phyloP scores from a whole-genome alignment of 2,329 filamentous ascomycete genomes.

The Ceratocystis cubensis region DNA sequence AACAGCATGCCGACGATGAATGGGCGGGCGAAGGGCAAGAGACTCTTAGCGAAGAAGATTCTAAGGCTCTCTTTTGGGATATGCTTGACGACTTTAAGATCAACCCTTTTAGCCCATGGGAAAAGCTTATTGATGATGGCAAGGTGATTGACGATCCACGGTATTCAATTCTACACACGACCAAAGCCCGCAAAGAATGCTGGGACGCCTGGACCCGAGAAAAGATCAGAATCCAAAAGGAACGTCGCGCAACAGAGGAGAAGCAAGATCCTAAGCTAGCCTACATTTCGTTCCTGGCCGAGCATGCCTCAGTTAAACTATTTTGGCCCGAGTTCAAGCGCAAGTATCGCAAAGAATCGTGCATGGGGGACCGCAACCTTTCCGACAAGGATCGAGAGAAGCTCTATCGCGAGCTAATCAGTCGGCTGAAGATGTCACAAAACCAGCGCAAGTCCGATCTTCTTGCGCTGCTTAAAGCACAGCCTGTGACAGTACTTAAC shows the following conservation, averaged over 20 bases:
- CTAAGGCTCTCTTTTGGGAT: conserved; percentile 67
- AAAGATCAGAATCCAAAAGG: conserved; percentile 59
- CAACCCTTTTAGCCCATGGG: conserved; percentile 84
- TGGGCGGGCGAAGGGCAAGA: conserved; percentile 40
- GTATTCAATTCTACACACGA: conserved; percentile 73
- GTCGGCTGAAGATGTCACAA: conserved; percentile 51
- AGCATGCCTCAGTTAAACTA: conserved; percentile 74
- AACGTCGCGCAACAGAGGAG: conserved; percentile 59
- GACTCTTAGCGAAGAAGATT: conserved; percentile 61
- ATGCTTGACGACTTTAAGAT: conserved; percentile 70
- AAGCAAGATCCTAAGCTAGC: conserved; percentile 73
- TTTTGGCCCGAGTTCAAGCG: conserved; percentile 97
- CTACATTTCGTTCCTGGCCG: conserved; percentile 69
- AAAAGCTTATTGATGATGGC: conserved; percentile 73
- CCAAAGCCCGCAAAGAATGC: conserved; percentile 65
- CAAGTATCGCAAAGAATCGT: conserved; percentile 69
- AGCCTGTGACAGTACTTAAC: conserved; percentile 48
- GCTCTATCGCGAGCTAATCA: conserved; percentile 62
- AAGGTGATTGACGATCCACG: conserved; percentile 72
- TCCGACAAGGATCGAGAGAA: conserved; percentile 69
- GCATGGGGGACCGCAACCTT: conserved; percentile 63
- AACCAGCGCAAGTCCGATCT: conserved; percentile 58
- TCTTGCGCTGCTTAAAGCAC: conserved; percentile 47
- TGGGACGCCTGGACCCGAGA: conserved; percentile 77
- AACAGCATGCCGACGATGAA: conserved; percentile 63